Evolutionary conservation across 345 rosid species (phyloP), one percentile per base, ranked within the genome.

Genomic region (Geranium rotundifolium): DNA sequence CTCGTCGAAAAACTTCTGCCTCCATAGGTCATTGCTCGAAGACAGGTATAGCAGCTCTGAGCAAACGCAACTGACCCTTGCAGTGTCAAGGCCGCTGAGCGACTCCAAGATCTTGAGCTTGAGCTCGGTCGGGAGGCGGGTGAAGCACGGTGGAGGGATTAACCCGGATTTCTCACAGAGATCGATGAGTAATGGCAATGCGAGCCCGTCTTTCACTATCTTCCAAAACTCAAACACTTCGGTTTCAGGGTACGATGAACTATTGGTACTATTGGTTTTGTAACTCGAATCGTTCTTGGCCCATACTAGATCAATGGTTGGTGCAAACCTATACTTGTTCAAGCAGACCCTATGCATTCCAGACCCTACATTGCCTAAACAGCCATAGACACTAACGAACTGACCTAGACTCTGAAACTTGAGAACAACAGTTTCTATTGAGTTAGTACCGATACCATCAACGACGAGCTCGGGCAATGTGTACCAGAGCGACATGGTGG

Each of bases 161-260:
- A 86, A 76, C 29, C 83, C 82, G 39, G 78, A 34, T 69, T 70
- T 80, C n/a, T 80, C 76, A 29, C 84, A 80, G 9, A 88, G 77
- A 67, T 74, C 84, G 10, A 83, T 83, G 65, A 82, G 67, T 75
- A 88, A 72, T 17, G 90, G 95, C 52, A 72, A 77, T 10, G 69
- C 86, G 66, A 89, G 75, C 20, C 80, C 81, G 66, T 91, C 91
- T 69, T 89, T 89, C 8, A 85, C 89, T 63, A 72, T 68, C 70
- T 82, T 89, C 96, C 90, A 91, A 34, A 84, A 84, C 73, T 81
- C 66, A 19, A 90, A 85, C 60, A 82, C 77, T 19, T 77, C 81
- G 12, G 61, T 66, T 57, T 76, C 80, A 0, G 52, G 13, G 57
- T 67, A 54, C 0, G 46, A 19, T 16, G 13, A 14, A 13, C 61